A percentile compares a stretch with the other conserved stretches of the same genome.
Conservation (phyloP, 768 basidiomycete genomes). For the Tulasnella calospora region DNA sequence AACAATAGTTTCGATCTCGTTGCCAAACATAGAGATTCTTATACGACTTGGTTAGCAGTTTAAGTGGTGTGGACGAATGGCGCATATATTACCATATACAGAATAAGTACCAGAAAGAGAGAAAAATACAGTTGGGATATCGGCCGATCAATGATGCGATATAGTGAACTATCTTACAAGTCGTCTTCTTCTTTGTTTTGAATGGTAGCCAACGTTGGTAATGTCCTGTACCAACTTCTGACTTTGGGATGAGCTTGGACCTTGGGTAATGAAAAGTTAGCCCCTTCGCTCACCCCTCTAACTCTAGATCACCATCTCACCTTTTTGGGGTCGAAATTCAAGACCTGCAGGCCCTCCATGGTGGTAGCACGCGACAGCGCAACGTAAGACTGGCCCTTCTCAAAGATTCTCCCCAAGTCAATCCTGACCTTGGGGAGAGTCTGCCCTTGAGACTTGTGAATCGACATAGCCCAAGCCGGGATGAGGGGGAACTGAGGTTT, state of each 20-base stretch:
- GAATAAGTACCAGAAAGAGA: not conserved
- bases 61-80: not conserved
- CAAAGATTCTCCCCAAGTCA: slow-evolving; percentile 88
- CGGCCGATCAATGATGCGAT: not conserved
- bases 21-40: not conserved
- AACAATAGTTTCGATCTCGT: not conserved
- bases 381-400: slow-evolving; percentile 93
- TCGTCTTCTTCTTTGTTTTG: not conserved
- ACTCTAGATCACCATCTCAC: slow-evolving; percentile 38
- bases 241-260: slow-evolving; percentile 71
- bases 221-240: slow-evolving; percentile 62
- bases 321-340: slow-evolving; percentile 71
- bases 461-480: slow-evolving; percentile 95
- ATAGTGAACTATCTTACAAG: not conserved
- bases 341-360: slow-evolving; percentile 77
- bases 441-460: slow-evolving; percentile 97
- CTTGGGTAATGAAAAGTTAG: slow-evolving; percentile 36
- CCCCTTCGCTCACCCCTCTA: not conserved
- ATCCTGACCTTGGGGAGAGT: slow-evolving; percentile 93
- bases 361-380: slow-evolving; percentile 85
- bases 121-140: not conserved
- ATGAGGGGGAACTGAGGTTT: slow-evolving; percentile 69
- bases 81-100: not conserved
- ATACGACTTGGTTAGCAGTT: not conserved
- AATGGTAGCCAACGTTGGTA: slow-evolving; percentile 33